Conservation (phyloP, 371 early-diverging fungal species). For the Blakeslea trispora region DNA sequence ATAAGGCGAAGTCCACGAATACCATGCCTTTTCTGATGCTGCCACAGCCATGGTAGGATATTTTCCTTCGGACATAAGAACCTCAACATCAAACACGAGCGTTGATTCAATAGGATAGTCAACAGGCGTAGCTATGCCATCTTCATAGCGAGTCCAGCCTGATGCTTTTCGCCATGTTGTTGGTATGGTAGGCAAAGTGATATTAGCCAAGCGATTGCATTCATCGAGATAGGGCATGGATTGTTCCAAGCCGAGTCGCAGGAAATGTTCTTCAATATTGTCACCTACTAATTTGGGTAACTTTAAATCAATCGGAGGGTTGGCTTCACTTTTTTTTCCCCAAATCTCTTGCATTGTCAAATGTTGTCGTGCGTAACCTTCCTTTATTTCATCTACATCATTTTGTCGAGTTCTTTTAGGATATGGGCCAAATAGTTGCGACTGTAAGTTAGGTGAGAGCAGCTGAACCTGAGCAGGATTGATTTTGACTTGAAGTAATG, state of each 20-base stretch:
- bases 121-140: conserved; percentile 46
- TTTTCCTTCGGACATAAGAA: conserved; percentile 63
- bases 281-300: conserved; percentile 60
- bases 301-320: conserved; percentile 41
- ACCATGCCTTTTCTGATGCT: conserved; percentile 78
- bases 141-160: conserved; percentile 89
- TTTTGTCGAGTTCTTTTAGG: conserved; percentile 13
- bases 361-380: conserved; percentile 55
- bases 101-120: conserved; percentile 62
- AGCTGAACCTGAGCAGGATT: conserved; percentile 59
- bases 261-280: conserved; percentile 84
- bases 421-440: conserved; percentile 40
- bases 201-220: conserved; percentile 54
- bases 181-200: conserved; percentile 57
- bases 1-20: conserved; percentile 90
- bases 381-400: conserved; percentile 10
- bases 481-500: conserved; percentile 24
- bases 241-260: conserved; percentile 68
- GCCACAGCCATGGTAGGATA: conserved; percentile 88
- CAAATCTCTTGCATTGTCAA: conserved; percentile 64
- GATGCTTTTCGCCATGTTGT: conserved; percentile 56
- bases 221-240: conserved; percentile 54
- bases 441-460: conserved; percentile 48
- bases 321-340: conserved; percentile 61
- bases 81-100: conserved; percentile 92